Evolutionary conservation across 2,329 filamentous ascomycete species (phyloP), one percentile per base, ranked within the genome.

Genomic region (Teratosphaeria epicoccoides): DNA sequence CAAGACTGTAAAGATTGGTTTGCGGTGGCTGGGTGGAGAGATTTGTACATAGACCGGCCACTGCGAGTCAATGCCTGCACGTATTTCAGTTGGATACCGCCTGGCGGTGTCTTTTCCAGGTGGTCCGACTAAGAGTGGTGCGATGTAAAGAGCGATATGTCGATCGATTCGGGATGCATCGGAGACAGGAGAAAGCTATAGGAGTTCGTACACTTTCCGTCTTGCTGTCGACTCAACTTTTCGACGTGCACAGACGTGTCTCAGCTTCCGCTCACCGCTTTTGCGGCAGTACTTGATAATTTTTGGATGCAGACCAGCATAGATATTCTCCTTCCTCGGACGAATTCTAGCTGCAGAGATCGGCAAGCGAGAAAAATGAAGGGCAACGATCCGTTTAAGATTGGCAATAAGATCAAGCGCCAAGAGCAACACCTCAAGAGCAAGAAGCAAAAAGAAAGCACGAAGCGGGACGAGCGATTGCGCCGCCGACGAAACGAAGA

Each of bases 401-500:
- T 69, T 47, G 58, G 56, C 37, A 69, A 69, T 55, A 96, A 95
- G 69, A 71, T 87, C 22, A 84, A 83, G 65, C 80, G 93, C 56
- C 80, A 93, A 67, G 77, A 84, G 61, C 78, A 91, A 54, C 85
- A 89, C 65, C 76, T 95, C 54, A 82, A 87, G 60, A 79, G 85
- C 65, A 97, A 96, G 72, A 85, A 85, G 66, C 75, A 79, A 44
- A 81, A 81, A 58, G 86, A 88, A 66, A 84, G 83, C 65, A 74
- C 82, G 46, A 87, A 85, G 62, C 83, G 87, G 63, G 86, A 89
- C 62, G 79, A 83, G 63, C 82, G 90, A 56, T 85, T 89, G 66
- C 80, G 80, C 47, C 78, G 88, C 54, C 89, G 88, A 71, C 87
- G 85, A 71, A 87, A 90, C 64, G 93, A 98, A 70, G 80, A 84